These are phyloP conservation scores for Hypomontagnella submonticulosa DNA, from an alignment of 495 filamentous ascomycete genomes.

Conservation along the genomic window DNA sequence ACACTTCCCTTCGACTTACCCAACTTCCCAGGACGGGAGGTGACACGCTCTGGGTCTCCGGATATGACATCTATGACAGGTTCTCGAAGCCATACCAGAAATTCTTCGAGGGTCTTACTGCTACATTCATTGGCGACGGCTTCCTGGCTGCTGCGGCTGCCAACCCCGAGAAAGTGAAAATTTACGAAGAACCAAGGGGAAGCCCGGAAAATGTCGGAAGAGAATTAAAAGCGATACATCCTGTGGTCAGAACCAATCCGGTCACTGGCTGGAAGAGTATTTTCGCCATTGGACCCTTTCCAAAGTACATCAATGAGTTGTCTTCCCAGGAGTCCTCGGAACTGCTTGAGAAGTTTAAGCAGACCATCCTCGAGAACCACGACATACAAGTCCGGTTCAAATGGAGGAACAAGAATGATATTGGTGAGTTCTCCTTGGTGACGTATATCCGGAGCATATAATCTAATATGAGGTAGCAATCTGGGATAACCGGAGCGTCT, in stretches of 20 bases:
- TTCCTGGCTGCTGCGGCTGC: slow-evolving; percentile 66
- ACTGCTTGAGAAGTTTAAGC: slow-evolving; percentile 68
- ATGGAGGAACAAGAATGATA: slow-evolving; percentile 70
- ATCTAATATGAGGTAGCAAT: slow-evolving; percentile 63
- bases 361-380: slow-evolving; percentile 75
- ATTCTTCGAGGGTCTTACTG: slow-evolving; percentile 54
- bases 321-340: slow-evolving; percentile 68
- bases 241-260: slow-evolving; percentile 79
- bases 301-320: slow-evolving; percentile 72
- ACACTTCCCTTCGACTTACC: slow-evolving; percentile 67
- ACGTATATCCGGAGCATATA: no score
- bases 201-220: slow-evolving; percentile 71
- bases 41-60: slow-evolving; percentile 58
- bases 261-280: slow-evolving; percentile 82
- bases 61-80: slow-evolving; percentile 58
- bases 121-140: slow-evolving; percentile 63
- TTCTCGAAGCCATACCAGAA: slow-evolving; percentile 51
- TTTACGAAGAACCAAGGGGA: slow-evolving; percentile 69
- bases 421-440: slow-evolving; percentile 51
- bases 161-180: slow-evolving; percentile 57
- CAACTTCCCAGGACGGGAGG: slow-evolving; percentile 69
- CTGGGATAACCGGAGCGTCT: slow-evolving; percentile 79
- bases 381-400: slow-evolving; percentile 76
- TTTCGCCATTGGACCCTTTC: slow-evolving; percentile 71
- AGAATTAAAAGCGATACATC: slow-evolving; percentile 70